Base-by-base conservation (phyloP, 768 basidiomycete species). In the Porphyrellus cyaneotinctus region DNA sequence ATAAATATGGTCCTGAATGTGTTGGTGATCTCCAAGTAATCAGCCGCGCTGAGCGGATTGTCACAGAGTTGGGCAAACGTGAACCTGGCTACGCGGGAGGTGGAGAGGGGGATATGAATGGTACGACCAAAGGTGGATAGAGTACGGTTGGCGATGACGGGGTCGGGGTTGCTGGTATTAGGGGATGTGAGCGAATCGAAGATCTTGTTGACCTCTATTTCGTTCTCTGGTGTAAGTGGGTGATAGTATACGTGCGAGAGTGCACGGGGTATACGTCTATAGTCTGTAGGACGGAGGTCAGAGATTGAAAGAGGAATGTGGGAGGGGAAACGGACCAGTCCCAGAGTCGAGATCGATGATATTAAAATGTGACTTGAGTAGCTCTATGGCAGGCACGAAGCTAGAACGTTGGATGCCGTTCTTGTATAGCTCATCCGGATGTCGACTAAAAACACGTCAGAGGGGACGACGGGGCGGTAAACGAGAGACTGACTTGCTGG, bases 361-460 rank as follows among this genome's bases (percentile, higher is more conserved):
- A 43, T 87, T 82, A 57, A 97, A 94, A 14, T 79, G 83, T 1
- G 82, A 71, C 73, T 97, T 97, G 59, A 99, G 81, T 26, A 98
- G 78, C 43, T 97, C 90, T 53, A 99, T 98, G 24, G 93, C 87
- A 11, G 97, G 97, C 42, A 97, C 65, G 72, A 99, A 99, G 63
- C 92, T 95, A 5, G 87, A 81, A 4, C 97, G 82, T 67, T 99
- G 97, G 38, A 99, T 97, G 0, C 97, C 97, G 58, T 98, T 98
- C 81, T 95, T 95, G 77, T 99, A 99, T 1, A 99, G 77, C 28
- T 97, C 91, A 62, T 97, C 88, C 3, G 97, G 97, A 66, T 97
- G 93, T 53, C 97, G 97, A 72, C 95, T 99, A 31, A 43, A 42
- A 39, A 38, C 1, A 42, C 1, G 28, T 2, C 44, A 56, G 46